Percentiles rank a stretch among this genome's conserved stretches.
Conservation (phyloP, 2,329 filamentous ascomycete genomes). For the Cryphonectria radicalis region DNA sequence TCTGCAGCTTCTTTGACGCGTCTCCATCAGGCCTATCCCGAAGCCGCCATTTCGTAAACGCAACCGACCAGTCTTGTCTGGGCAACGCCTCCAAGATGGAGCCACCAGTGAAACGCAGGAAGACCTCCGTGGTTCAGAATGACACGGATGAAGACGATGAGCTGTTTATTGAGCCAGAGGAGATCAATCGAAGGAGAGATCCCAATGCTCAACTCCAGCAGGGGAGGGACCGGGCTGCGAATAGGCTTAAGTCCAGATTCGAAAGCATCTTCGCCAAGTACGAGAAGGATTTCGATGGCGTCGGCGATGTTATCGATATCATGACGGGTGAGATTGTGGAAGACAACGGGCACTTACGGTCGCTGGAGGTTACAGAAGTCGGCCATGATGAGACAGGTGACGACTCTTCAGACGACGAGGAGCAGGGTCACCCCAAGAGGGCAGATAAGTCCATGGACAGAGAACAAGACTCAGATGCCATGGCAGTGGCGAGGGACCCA, state of each 20-base stretch:
- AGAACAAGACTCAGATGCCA: too few species aligned
- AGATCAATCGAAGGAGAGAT: constrained; percentile 53
- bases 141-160: constrained; percentile 47
- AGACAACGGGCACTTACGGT: constrained; percentile 82
- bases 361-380: constrained; percentile 40
- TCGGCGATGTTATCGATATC: constrained; percentile 90
- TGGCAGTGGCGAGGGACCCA: background rate
- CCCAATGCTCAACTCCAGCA: constrained; percentile 62
- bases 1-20: constrained; percentile 18
- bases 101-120: constrained; percentile 63
- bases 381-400: constrained; percentile 38
- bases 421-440: constrained; percentile 1
- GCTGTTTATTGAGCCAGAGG: constrained; percentile 51
- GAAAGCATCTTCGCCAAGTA: constrained; percentile 92
- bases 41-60: background rate
- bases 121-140: constrained; percentile 51
- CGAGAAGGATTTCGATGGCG: constrained; percentile 76
- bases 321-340: constrained; percentile 81
- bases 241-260: constrained; percentile 79
- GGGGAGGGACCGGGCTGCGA: constrained; percentile 68
- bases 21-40: constrained; percentile 6
- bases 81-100: constrained; percentile 52
- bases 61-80: background rate
- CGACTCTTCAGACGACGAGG: background rate
- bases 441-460: background rate